Evolutionary conservation across 345 rosid genomes (phyloP), one percentile per base, ranked within the genome.

Genomic region (Gossypium sturtianum): DNA sequence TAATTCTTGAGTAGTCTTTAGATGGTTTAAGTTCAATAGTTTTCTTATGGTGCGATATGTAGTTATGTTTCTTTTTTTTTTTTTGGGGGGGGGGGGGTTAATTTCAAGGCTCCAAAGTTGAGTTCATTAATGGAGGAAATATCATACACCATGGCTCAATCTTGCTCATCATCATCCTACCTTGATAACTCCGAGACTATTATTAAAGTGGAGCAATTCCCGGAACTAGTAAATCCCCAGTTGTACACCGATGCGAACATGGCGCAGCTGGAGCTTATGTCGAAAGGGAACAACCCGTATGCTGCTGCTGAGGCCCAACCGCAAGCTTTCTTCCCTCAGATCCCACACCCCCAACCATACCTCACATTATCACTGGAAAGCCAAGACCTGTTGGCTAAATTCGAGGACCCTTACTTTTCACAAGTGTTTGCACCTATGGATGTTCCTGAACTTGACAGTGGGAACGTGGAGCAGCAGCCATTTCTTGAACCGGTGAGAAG

Each of bases 351-450:
- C 17, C 90, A 84, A 63, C 60, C 82, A 2, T 83, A 71, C 19
- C 65, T 81, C 49, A 51, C 84, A 16, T 86, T 90, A 73, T 83
- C 84, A 2, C 82, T 88, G 0, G 96, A 80, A 10, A 86, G 90
- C 80, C 85, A 85, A 22, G 90, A 87, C 43, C 82, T 92, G 52
- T 52, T 70, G 83, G 82, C 86, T 34, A 84, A 82, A 73, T 77
- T 88, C 0, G 93, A 85, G 9, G 90, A 89, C n/a, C 88, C 93
- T 65, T 86, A 70, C 76, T 83, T 62, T 62, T 62, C 66, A 29
- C 66, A 62, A 8, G 22, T 62, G 66, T 62, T 62, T 62, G 66
- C 45, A 0, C 45, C 66, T 0, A 34, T 62, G 66, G 66, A 61
- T 64, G 15, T 65, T 12, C 48, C 29, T 2, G 69, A 15, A 73